These are phyloP conservation scores for Zasmidium cellare DNA, from an alignment of 2,329 filamentous ascomycete species.

Conservation along the genomic window DNA sequence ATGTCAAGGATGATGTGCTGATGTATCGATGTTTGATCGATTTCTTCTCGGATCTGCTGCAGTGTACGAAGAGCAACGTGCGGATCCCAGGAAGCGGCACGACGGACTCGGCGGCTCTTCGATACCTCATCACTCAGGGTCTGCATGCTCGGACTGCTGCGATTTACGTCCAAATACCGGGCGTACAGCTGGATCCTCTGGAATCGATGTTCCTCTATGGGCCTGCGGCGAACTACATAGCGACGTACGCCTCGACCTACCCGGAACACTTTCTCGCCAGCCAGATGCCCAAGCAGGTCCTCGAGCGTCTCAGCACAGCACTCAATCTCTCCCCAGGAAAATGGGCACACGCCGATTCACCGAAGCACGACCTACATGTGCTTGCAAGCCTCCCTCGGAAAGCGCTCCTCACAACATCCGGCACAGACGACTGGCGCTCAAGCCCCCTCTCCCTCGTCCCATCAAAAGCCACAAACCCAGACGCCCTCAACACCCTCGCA, in stretches of 20 bases:
- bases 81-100: constrained; percentile 1
- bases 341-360: constrained; percentile 56
- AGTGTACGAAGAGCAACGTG: constrained; percentile 5
- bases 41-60: constrained; percentile 57
- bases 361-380: constrained; percentile 57
- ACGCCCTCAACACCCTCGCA: constrained; percentile 56
- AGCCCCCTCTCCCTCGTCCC: constrained; percentile 53
- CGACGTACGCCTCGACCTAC: constrained; percentile 56
- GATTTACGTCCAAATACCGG: constrained; percentile 54
- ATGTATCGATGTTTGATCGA: constrained; percentile 62
- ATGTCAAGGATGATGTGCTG: constrained; percentile 56
- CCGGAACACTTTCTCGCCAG: constrained; percentile 56
- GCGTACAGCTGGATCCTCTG: constrained; percentile 46
- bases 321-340: constrained; percentile 46
- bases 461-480: constrained; percentile 53
- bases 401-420: constrained; percentile 47
- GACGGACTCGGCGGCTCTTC: constrained; percentile 38
- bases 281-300: constrained; percentile 45
- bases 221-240: constrained; percentile 58
- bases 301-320: constrained; percentile 48
- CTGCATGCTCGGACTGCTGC: constrained; percentile 53
- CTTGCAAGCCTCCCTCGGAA: constrained; percentile 58
- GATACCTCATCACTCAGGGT: constrained; percentile 53
- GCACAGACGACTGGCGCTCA: constrained; percentile 29
- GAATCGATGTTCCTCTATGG: constrained; percentile 56